Base-by-base conservation (phyloP, 2,329 filamentous ascomycete species). In the Karstenula rhodostoma region DNA sequence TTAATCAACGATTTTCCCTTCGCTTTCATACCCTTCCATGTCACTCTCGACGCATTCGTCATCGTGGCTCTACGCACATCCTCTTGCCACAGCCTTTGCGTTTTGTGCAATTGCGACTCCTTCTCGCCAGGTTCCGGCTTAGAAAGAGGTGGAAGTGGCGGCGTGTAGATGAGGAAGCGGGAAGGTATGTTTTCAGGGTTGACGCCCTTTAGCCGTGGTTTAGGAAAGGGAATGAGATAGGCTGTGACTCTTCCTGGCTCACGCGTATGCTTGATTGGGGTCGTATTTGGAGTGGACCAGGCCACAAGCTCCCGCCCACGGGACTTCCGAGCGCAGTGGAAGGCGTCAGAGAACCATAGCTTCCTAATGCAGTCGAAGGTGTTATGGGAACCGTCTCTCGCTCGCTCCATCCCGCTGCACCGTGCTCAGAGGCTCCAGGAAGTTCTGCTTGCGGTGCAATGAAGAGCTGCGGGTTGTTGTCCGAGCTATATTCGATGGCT, bases 121-220 rank as follows among this genome's bases (percentile, higher is more conserved):
- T 81, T 82, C 47, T 79, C 75, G 44, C 79, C 80, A 35, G 78
- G 73, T 17, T 68, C 70, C 0, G 80, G 80, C 55, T 76, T 77
- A 13, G 69, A 67, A 1, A 82, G 68, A 10, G 80, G 80, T 9
- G 80, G 79, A 6, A 78, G 72, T 6, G 80, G 79, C 3, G 80
- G 80, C 0, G 80, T 82, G 65, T 81, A 82, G 60, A 82, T 76
- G 23, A 82, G 67, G 64, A 81, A 82, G 12, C 79, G 77, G 6
- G 72, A 63, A 0, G 80, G 80, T 7, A 81, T 73, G 17, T 65
- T 49, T 29, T 76, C 72, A 15, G 71, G 56, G 7, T 70, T 65
- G 0, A 75, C 66, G 19, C 72, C 71, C 17, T 75, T 70, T 40
- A 81, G 58, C 0, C 70, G 63, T 4, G 80, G 80, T 57, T 79